Percentiles rank a stretch among this genome's conserved stretches.
phyloP scores from a whole-genome alignment of 2,329 filamentous ascomycete genomes.

The Rutstroemia sydowiana region DNA sequence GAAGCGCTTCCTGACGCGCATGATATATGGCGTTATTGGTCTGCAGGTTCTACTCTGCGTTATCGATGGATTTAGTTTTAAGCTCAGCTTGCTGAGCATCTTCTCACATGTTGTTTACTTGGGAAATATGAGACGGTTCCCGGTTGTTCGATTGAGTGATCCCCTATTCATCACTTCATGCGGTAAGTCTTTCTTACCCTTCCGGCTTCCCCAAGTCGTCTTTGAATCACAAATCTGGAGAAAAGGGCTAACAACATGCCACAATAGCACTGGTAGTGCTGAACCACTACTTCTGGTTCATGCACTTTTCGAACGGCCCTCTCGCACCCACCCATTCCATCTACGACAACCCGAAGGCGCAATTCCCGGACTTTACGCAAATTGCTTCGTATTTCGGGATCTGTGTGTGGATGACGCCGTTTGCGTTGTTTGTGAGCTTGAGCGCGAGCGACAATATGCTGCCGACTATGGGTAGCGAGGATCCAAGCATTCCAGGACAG shows the following conservation, averaged over 20 bases:
- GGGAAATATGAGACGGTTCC: conserved; percentile 71
- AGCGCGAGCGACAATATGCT: conserved; percentile 93
- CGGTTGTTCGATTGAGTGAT: conserved; percentile 77
- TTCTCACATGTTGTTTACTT: conserved; percentile 78
- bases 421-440: conserved; percentile 87
- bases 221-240: background rate
- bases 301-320: conserved; percentile 69
- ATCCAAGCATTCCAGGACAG: conserved; percentile 33
- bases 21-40: conserved; percentile 77
- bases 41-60: conserved; percentile 69
- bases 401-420: conserved; percentile 94
- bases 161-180: conserved; percentile 82
- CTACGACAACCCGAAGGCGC: conserved; percentile 56
- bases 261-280: conserved; percentile 65
- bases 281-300: conserved; percentile 96
- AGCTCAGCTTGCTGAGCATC: conserved; percentile 67
- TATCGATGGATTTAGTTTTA: conserved; percentile 78
- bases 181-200: conserved; percentile 42
- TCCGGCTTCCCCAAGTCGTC: background rate
- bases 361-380: conserved; percentile 79
- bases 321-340: conserved; percentile 50
- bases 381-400: conserved; percentile 94
- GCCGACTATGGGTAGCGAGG: conserved; percentile 79
- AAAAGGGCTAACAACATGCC: conserved; percentile 17
- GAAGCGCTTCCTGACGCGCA: conserved; percentile 73